Evolutionary conservation across 495 filamentous ascomycete genomes (phyloP), one percentile per base, ranked within the genome.

Genomic region (Eremomyces bilateralis): DNA sequence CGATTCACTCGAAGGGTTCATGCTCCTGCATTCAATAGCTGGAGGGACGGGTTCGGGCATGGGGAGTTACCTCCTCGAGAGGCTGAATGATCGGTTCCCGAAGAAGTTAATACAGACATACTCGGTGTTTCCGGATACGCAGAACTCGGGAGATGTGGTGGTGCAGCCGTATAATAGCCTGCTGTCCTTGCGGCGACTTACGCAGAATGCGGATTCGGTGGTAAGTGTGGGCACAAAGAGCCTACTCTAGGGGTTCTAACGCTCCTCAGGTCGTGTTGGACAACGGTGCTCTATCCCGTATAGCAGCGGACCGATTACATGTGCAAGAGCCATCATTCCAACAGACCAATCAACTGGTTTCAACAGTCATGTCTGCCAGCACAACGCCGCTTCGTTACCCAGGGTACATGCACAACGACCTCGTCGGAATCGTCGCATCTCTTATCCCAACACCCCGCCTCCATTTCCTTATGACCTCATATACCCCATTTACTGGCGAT

Each of bases 31-130:
- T 51, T 94, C 88, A 2, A 97, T 97, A 47, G 90, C 90, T 29
- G 88, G 88, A 40, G 88, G 88, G 28, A 97, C 88, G 17, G 88
- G 88, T 6, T 94, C 84, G 25, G 88, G 88, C 15, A 57, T 97
- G 32, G 88, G 88, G 6, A 90, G 80, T 29, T 97, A 85, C 49
- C 69, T 97, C 29, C 65, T 97, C n/a, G 88, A 97, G 51, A 67
- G 80, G 38, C 76, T 97, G 55, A 95, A 95, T 52, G 88, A 97
- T 54, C 69, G 88, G 16, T 97, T 94, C 43, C 88, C 88, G 29
- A 97, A 97, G 61, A 95, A 95, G 60, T 67, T 97, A 40, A 94
- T 97, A 33, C 88, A 97, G 54, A 95, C 88, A 38, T 97, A 97
- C 55, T 95, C 88, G 0, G 90, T 97, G 22, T 97, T 97, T 45